Base-by-base conservation (phyloP, 306 rosid species). In the Oemleria cerasiformis region DNA sequence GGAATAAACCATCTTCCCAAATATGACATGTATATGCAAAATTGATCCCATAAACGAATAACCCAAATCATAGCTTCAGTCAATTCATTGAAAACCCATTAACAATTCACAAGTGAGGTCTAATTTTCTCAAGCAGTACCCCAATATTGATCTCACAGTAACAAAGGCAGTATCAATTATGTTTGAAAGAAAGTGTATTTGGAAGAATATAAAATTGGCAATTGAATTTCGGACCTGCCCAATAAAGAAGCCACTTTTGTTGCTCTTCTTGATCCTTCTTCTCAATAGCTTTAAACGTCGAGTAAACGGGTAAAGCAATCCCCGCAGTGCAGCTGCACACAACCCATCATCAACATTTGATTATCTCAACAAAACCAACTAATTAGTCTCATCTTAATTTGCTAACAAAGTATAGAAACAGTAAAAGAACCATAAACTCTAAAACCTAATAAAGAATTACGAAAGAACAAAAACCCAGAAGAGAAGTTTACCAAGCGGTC, bases 231-330 rank as follows among this genome's bases (percentile, higher is more conserved):
- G 4, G 60, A 84, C 91, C 88, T 79, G 88, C 85, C 88, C 91
- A 87, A 73, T 87, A 87, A 13, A 74, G 67, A 7, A 84, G 87
- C 85, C 85, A 79, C 43, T 74, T 79, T 20, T 84, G 84, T 45
- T 84, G 88, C 56, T 87, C 84, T 44, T 40, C 23, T 44, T 48
- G 80, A 56, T 84, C 84, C 75, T 79, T 78, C 62, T 66, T 72
- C 85, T 87, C 91, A 49, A 87, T 79, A 51, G 88, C 91, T 76
- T 87, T 87, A 57, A 87, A 84, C 8, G 91, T 84, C 8, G 80
- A 84, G 80, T 79, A 87, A 44, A 87, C 82, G 25, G 91, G 91
- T 36, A 87, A 77, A 53, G 40, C 86, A 51, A 82, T 67, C 45
- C 87, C 88, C 44, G 75, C 77, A 75, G 87, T 79, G 79, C 88